phyloP scores from a whole-genome alignment of 805 yeast genomes.

The Priceomyces haplophilus region DNA sequence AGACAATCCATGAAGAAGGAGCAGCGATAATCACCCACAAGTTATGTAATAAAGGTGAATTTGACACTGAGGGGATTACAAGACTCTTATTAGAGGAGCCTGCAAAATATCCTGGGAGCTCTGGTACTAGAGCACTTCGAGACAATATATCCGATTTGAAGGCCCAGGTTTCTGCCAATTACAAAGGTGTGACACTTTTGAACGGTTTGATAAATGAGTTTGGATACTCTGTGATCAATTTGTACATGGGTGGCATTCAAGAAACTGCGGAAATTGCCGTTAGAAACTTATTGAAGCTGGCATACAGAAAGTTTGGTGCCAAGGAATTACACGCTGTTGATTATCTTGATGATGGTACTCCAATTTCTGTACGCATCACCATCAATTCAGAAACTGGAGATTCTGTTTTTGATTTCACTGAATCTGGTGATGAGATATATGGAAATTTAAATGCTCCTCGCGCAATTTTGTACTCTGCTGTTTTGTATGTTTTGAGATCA shows the following conservation, averaged over 20 bases:
- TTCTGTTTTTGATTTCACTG: conserved; percentile 74
- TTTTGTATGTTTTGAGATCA: conserved; percentile 77
- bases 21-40: conserved; percentile 76
- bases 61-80: conserved; percentile 67
- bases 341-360: conserved; percentile 73
- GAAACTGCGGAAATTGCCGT: conserved; percentile 24
- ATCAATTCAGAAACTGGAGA: conserved; percentile 45
- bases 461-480: conserved; percentile 82
- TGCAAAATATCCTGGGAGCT: conserved; percentile 72
- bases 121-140: conserved; percentile 75
- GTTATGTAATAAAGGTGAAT: conserved; percentile 61
- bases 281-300: conserved; percentile 19
- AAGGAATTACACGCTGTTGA: conserved; percentile 49
- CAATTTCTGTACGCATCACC: conserved; percentile 50
- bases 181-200: conserved; percentile 69
- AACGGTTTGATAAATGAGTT: conserved; percentile 58
- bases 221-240: conserved; percentile 34
- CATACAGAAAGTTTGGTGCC: conserved; percentile 32
- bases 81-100: conserved; percentile 64
- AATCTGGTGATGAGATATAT: conserved; percentile 75
- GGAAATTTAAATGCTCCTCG: conserved; percentile 87
- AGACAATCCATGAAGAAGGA: conserved; percentile 79
- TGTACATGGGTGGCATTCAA: conserved; percentile 27
- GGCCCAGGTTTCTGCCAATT: conserved; percentile 70
- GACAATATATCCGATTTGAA: conserved; percentile 66